phyloP scores from a whole-genome alignment of 139 green algal genomes.

The Picochlorum sp. region DNA sequence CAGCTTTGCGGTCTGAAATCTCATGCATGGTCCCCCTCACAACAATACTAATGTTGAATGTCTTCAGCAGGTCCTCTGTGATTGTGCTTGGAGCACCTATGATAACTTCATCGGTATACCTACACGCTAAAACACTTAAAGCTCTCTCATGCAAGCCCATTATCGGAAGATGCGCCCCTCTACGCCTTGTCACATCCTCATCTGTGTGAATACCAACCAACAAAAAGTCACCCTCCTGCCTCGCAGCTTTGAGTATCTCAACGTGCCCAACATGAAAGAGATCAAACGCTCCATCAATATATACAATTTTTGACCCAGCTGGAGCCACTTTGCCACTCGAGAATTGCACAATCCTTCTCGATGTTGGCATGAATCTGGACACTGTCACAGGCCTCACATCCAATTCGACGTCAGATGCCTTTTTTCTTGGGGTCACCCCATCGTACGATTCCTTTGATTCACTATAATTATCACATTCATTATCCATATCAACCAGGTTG shows the following conservation, averaged over 20 bases:
- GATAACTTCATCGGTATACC: slow-evolving; percentile 94
- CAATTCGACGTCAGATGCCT: neutral
- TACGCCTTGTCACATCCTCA: slow-evolving; percentile 71
- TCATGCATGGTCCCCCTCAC: slow-evolving; percentile 71
- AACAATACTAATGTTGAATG: slow-evolving; percentile 93
- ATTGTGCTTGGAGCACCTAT: slow-evolving; percentile 67
- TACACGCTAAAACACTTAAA: slow-evolving; percentile 90
- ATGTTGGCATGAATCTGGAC: slow-evolving; percentile 88
- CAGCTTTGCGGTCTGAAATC: slow-evolving; percentile 25
- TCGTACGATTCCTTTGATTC: too few relatives aligned
- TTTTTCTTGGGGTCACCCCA: too few relatives aligned
- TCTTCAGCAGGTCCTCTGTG: slow-evolving; percentile 82
- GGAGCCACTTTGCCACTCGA: slow-evolving; percentile 27
- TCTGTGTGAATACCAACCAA: slow-evolving; percentile 95
- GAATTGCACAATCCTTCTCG: slow-evolving; percentile 71
- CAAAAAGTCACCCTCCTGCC: slow-evolving; percentile 85
- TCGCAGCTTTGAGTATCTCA: slow-evolving; percentile 76
- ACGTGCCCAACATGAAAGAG: slow-evolving; percentile 96
- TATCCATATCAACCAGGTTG: neutral
- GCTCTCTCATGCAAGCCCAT: slow-evolving; percentile 96
- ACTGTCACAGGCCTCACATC: slow-evolving; percentile 15
- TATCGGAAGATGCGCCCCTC: slow-evolving; percentile 86
- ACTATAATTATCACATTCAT: neutral
- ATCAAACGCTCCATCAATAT: slow-evolving; percentile 98
- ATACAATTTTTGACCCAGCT: slow-evolving; percentile 73